phyloP scores from a whole-genome alignment of 345 rosid genomes.

The Heritiera littoralis region DNA sequence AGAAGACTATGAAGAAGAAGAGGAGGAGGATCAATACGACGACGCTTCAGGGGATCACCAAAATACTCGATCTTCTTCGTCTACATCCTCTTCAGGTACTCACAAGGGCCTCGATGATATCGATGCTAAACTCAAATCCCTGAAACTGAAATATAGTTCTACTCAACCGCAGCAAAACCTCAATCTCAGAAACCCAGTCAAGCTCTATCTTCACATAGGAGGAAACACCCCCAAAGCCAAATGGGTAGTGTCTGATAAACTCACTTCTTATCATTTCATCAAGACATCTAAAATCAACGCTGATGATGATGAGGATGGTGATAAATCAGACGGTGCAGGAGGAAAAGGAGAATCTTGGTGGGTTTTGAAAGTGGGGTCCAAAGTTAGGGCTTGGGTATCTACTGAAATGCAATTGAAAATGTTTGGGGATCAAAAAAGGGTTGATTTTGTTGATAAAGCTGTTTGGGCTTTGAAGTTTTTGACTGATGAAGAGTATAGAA shows the following conservation, averaged over 20 bases:
- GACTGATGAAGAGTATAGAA: constrained; percentile 64
- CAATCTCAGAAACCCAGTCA: constrained; percentile 54
- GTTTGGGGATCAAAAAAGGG: constrained; percentile 80
- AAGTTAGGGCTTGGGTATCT: constrained; percentile 69
- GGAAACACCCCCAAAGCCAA: constrained; percentile 85
- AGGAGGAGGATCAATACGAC: constrained; percentile 34
- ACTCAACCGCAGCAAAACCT: constrained; percentile 14
- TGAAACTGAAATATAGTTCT: constrained; percentile 53
- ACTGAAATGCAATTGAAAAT: constrained; percentile 81
- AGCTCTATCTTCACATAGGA: constrained; percentile 80
- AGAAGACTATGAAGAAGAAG: constrained; percentile 30
- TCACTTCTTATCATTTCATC: constrained; percentile 54
- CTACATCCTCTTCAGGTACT: constrained; percentile 41
- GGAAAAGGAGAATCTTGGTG: constrained; percentile 48
- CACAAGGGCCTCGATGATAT: constrained; percentile 43
- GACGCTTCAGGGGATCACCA: constrained; percentile 30
- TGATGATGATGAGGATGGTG: constrained; percentile 42
- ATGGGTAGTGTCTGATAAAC: constrained; percentile 68
- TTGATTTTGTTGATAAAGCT: constrained; percentile 70
- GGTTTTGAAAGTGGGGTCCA: constrained; percentile 71
- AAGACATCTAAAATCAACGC: constrained; percentile 34
- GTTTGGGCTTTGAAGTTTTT: constrained; percentile 93
- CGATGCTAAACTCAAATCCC: constrained; percentile 62
- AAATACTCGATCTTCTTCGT: constrained; percentile 24
- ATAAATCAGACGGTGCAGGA: constrained; percentile 29